Evolutionary conservation across 805 yeast species (phyloP).

Genomic region (Starmera quercuum): DNA sequence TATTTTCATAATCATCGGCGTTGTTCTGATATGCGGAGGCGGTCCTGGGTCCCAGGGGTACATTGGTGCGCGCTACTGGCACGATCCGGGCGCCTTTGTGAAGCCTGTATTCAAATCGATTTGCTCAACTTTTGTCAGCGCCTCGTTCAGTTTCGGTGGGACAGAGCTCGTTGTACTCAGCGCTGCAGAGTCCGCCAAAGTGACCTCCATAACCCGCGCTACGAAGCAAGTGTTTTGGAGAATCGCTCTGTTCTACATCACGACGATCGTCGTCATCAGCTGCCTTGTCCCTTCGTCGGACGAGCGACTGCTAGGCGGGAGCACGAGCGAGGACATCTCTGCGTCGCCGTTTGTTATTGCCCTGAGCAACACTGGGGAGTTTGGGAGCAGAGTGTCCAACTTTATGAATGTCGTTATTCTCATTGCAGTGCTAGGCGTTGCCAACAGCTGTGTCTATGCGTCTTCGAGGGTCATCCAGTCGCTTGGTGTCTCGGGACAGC

Average conservation of each 20-base stretch:
- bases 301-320: constrained; percentile 36
- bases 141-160: constrained; percentile 73
- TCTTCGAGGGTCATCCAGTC: constrained; percentile 62
- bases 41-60: constrained; percentile 35
- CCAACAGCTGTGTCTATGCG: constrained; percentile 63
- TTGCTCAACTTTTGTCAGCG: constrained; percentile 65
- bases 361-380: constrained; percentile 49
- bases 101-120: constrained; percentile 59
- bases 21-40: constrained; percentile 36
- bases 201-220: constrained; percentile 54
- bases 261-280: constrained; percentile 48
- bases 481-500: constrained; percentile 54
- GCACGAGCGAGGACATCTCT: constrained; percentile 47
- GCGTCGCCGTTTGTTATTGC: constrained; percentile 83
- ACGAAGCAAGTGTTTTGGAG: constrained; percentile 80
- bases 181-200: constrained; percentile 70
- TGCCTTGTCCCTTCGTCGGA: constrained; percentile 65
- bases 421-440: constrained; percentile 64
- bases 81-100: constrained; percentile 45
- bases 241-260: constrained; percentile 62
- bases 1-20: constrained; percentile 43
- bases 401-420: constrained; percentile 65
- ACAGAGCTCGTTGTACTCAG: constrained; percentile 69
- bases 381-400: constrained; percentile 51
- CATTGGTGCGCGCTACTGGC: constrained; percentile 38